Conservation (phyloP, 495 filamentous ascomycete species). For the Aspergillus leporis region DNA sequence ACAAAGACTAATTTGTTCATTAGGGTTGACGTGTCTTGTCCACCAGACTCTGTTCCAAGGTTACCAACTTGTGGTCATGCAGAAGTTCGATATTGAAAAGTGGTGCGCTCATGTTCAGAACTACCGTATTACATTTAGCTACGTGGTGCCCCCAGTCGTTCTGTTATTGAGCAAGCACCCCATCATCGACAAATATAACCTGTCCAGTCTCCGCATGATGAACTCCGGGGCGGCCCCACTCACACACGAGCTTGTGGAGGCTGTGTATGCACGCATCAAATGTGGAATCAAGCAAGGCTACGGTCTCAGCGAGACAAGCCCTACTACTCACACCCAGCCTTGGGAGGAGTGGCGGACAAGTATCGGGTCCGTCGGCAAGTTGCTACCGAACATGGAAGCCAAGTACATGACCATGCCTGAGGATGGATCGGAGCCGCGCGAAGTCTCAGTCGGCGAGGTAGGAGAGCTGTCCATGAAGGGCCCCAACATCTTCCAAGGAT, state of each 20-base stretch:
- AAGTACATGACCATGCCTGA: slow-evolving; percentile 68
- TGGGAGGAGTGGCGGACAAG: slow-evolving; percentile 76
- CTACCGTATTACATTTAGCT: slow-evolving; percentile 72
- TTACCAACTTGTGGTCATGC: slow-evolving; percentile 70
- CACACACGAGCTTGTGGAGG: slow-evolving; percentile 77
- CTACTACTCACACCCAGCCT: slow-evolving; percentile 56
- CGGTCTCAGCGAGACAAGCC: slow-evolving; percentile 80
- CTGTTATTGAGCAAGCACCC: slow-evolving; percentile 80
- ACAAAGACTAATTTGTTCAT: slow-evolving; percentile 40
- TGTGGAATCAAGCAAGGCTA: slow-evolving; percentile 83
- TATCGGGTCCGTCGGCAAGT: slow-evolving; percentile 77
- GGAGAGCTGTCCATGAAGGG: slow-evolving; percentile 67
- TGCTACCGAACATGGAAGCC: slow-evolving; percentile 80
- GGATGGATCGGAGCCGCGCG: slow-evolving; percentile 53
- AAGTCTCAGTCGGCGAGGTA: slow-evolving; percentile 58
- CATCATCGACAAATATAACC: slow-evolving; percentile 73
- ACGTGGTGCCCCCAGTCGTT: slow-evolving; percentile 84
- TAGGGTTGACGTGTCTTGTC: slow-evolving; percentile 69
- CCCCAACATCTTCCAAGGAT: slow-evolving; percentile 72
- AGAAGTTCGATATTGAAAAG: slow-evolving; percentile 78
- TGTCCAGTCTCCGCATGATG: slow-evolving; percentile 77
- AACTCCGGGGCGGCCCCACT: slow-evolving; percentile 90
- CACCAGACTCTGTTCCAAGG: slow-evolving; percentile 67
- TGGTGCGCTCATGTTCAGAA: slow-evolving; percentile 77
- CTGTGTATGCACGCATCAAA: slow-evolving; percentile 71